Percentiles rank a stretch among this genome's conserved stretches.
phyloP scores from a whole-genome alignment of 495 filamentous ascomycete genomes.

The Penicillium fimorum region DNA sequence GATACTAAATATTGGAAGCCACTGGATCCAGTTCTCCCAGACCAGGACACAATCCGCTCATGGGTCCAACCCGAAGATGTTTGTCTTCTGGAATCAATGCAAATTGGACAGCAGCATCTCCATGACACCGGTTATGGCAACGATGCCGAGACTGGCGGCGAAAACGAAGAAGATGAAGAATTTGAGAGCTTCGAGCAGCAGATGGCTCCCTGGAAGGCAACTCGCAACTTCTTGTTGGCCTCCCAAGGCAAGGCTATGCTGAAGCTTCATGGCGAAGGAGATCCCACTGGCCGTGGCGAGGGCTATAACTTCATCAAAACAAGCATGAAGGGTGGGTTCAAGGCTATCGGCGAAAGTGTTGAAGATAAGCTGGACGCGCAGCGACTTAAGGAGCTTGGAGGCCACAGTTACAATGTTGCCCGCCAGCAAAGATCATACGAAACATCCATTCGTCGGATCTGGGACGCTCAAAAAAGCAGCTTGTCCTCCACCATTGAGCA shows the following conservation, averaged over 20 bases:
- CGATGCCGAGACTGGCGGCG: conserved; percentile 70
- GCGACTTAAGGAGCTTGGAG: conserved; percentile 82
- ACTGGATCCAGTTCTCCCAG: conserved; percentile 65
- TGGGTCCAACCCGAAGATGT: conserved; percentile 96
- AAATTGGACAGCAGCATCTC: conserved; percentile 82
- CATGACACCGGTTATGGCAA: conserved; percentile 75
- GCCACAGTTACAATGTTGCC: conserved; percentile 96
- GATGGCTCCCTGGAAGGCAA: conserved; percentile 92
- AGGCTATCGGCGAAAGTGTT: conserved; percentile 83
- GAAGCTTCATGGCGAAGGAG: conserved; percentile 86
- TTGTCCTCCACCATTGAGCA: conserved; percentile 64
- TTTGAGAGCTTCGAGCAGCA: conserved; percentile 77
- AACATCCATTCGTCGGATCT: conserved; percentile 81
- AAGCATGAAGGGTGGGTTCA: conserved; percentile 98
- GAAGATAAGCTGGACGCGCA: conserved; percentile 81
- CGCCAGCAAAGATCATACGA: conserved; percentile 88
- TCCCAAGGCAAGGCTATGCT: conserved; percentile 97
- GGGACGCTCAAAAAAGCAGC: conserved; percentile 80
- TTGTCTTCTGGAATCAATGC: conserved; percentile 93
- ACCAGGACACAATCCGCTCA: conserved; percentile 70
- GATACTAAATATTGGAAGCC: conserved; percentile 82
- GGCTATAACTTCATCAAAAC: conserved; percentile 95
- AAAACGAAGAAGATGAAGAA: conserved; percentile 63
- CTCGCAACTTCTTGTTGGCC: conserved; percentile 91
- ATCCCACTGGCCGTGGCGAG: conserved; percentile 90